A percentile compares a stretch with the other conserved stretches of the same genome.
Conservation (phyloP, 306 rosid species). For the Hippophae rhamnoides region DNA sequence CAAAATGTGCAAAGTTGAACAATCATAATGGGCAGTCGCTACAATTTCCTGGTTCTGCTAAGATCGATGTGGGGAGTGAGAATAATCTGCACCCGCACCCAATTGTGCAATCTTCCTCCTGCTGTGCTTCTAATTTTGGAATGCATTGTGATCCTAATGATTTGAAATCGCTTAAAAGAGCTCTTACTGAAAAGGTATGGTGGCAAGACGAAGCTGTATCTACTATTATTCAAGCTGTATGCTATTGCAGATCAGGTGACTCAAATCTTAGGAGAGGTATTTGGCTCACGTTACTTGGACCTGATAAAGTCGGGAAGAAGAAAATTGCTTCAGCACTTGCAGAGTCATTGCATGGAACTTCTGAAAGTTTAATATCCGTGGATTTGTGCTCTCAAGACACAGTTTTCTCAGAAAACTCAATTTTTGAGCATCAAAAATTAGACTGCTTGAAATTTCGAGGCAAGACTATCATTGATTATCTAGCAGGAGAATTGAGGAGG, state of each 20-base stretch:
- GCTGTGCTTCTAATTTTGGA: slow-evolving; percentile 33
- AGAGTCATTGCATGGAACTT: slow-evolving; percentile 44
- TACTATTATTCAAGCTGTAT: slow-evolving; percentile 40
- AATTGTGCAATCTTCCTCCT: slow-evolving; percentile 33
- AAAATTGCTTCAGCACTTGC: slow-evolving; percentile 64
- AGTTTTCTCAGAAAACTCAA: slow-evolving; percentile 21
- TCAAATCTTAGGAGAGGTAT: slow-evolving; percentile 47
- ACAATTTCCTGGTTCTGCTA: slow-evolving; percentile 45
- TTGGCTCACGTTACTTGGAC: slow-evolving; percentile 82
- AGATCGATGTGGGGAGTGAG: slow-evolving; percentile 33
- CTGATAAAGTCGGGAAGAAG: slow-evolving; percentile 71
- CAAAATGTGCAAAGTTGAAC: slow-evolving; percentile 27
- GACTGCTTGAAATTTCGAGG: slow-evolving; percentile 49
- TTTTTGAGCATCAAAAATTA: slow-evolving; percentile 34
- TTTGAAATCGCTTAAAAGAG: slow-evolving; percentile 47
- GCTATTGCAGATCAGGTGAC: slow-evolving; percentile 39
- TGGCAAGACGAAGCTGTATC: slow-evolving; percentile 78
- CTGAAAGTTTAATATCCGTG: slow-evolving; percentile 47
- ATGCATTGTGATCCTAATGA: slow-evolving; percentile 41
- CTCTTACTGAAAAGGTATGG: slow-evolving; percentile 50
- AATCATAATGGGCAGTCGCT: slow-evolving; percentile 28
- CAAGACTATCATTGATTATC: slow-evolving; percentile 53
- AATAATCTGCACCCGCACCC: slow-evolving; percentile 21
- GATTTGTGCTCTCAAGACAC: slow-evolving; percentile 46
- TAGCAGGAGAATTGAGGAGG: slow-evolving; percentile 69